Conservation (phyloP, 306 rosid genomes). For the Luffa aegyptiaca region DNA sequence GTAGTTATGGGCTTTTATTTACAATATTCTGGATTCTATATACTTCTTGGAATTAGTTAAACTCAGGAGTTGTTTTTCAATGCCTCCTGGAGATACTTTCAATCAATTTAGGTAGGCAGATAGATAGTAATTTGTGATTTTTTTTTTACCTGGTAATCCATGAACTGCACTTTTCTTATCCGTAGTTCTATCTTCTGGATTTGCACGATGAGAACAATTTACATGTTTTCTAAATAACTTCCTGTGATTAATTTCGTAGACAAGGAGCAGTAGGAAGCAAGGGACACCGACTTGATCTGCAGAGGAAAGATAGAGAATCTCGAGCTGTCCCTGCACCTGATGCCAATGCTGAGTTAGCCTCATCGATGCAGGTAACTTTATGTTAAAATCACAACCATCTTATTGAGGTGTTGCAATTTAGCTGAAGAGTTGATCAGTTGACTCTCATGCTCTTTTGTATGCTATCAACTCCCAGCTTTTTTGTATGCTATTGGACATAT, state of each 20-base stretch:
- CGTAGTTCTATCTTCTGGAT: neutral
- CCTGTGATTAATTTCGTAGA: conserved; percentile 31
- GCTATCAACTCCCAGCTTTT: neutral
- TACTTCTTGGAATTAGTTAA: neutral
- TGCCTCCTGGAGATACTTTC: neutral
- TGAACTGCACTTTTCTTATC: neutral
- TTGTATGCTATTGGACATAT: neutral
- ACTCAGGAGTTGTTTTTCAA: neutral
- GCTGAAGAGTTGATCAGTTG: neutral
- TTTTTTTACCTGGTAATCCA: neutral
- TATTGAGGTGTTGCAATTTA: neutral
- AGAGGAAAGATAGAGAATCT: conserved; percentile 74
- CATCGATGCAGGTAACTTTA: conserved; percentile 77
- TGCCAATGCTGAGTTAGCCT: conserved; percentile 90
- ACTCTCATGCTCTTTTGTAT: neutral
- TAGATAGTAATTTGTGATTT: neutral
- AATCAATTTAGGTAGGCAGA: neutral
- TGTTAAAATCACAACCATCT: neutral
- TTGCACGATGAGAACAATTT: neutral
- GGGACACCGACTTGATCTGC: conserved; percentile 66
- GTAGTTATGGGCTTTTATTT: neutral
- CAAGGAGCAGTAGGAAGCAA: conserved; percentile 85
- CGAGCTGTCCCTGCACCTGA: conserved; percentile 97
- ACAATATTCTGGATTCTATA: neutral
- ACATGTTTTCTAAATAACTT: neutral